phyloP scores from a whole-genome alignment of 495 filamentous ascomycete genomes.

The Podospora pseudopauciseta region DNA sequence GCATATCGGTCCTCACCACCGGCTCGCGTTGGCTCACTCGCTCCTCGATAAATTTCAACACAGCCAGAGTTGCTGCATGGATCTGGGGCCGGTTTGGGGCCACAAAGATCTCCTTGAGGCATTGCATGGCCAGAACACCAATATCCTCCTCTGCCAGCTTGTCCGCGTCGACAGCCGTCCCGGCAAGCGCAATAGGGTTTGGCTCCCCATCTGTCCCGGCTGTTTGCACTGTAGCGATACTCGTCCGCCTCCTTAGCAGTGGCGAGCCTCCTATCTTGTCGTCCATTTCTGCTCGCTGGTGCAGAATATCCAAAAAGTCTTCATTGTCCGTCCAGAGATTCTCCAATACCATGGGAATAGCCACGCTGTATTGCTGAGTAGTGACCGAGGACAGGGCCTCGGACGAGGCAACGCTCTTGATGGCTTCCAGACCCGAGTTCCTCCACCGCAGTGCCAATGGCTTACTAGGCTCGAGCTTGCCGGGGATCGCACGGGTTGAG shows the following conservation, averaged over 20 bases:
- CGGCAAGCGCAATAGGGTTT: slow-evolving; percentile 67
- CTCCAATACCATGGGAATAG: slow-evolving; percentile 77
- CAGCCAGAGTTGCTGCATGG: slow-evolving; percentile 62
- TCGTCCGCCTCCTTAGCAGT: slow-evolving; percentile 61
- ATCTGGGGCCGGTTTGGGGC: slow-evolving; percentile 74
- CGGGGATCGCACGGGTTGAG: slow-evolving; percentile 48
- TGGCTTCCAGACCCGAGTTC: slow-evolving; percentile 72
- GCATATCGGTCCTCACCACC: slow-evolving; percentile 33
- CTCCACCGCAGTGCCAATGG: slow-evolving; percentile 80
- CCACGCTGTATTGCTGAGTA: slow-evolving; percentile 66
- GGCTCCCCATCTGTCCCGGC: slow-evolving; percentile 61
- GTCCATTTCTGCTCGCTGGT: slow-evolving; percentile 55
- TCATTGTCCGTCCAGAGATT: slow-evolving; percentile 78
- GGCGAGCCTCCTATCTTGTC: slow-evolving; percentile 62
- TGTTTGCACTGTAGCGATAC: slow-evolving; percentile 72
- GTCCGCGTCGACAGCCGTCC: slow-evolving; percentile 77
- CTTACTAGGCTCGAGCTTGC: slow-evolving; percentile 55
- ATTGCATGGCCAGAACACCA: slow-evolving; percentile 75
- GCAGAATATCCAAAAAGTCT: slow-evolving; percentile 59
- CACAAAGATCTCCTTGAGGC: slow-evolving; percentile 73
- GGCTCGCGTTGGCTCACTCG: slow-evolving; percentile 51
- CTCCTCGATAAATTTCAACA: slow-evolving; percentile 67
- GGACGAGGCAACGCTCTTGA: slow-evolving; percentile 71
- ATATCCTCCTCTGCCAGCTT: slow-evolving; percentile 81
- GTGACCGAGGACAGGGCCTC: slow-evolving; percentile 71